Evolutionary conservation across 2,329 filamentous ascomycete genomes (phyloP).

Genomic region (Anisogramma anomala): DNA sequence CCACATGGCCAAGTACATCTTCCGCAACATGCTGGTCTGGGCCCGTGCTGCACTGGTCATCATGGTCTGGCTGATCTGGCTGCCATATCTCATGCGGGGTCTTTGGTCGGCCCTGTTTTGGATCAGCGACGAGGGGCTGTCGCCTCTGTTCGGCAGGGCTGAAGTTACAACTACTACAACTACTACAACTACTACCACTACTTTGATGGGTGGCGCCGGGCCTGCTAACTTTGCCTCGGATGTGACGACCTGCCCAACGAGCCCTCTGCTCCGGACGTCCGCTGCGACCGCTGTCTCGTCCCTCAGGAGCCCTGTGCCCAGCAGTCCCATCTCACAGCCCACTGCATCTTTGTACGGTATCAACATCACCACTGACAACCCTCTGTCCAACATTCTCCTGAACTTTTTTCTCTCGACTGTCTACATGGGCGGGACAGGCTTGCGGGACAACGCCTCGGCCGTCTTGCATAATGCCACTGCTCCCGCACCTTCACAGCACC

Average conservation of each 20-base stretch:
- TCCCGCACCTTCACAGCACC: slow-evolving; percentile 17
- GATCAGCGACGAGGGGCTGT: slow-evolving; percentile 68
- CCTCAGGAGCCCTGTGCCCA: slow-evolving; percentile 26
- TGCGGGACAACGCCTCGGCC: slow-evolving; percentile 2
- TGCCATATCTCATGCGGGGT: slow-evolving; percentile 83
- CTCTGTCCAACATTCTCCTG: slow-evolving; percentile 24
- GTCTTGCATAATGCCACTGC: slow-evolving; percentile 12
- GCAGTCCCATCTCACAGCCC: slow-evolving; percentile 20
- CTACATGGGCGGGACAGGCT: slow-evolving; percentile 9
- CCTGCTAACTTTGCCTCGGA: no score
- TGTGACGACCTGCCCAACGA: slow-evolving; percentile 28
- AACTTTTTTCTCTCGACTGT: slow-evolving; percentile 12
- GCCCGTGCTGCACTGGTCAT: slow-evolving; percentile 65
- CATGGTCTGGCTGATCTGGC: slow-evolving; percentile 76
- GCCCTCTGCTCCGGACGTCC: slow-evolving; percentile 27
- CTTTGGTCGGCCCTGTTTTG: slow-evolving; percentile 93
- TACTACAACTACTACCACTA: no score
- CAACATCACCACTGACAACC: slow-evolving; percentile 24
- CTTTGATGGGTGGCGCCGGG: no score
- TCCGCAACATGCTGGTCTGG: slow-evolving; percentile 65
- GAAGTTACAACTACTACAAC: no score
- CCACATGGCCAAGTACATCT: slow-evolving; percentile 62
- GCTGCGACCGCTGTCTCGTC: slow-evolving; percentile 26
- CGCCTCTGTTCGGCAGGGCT: slow-evolving; percentile 19
- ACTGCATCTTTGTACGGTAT: slow-evolving; percentile 19